A percentile compares a stretch with the other conserved stretches of the same genome.
phyloP scores from a whole-genome alignment of 2,329 filamentous ascomycete genomes.

The Cladosporium cucumerinum region DNA sequence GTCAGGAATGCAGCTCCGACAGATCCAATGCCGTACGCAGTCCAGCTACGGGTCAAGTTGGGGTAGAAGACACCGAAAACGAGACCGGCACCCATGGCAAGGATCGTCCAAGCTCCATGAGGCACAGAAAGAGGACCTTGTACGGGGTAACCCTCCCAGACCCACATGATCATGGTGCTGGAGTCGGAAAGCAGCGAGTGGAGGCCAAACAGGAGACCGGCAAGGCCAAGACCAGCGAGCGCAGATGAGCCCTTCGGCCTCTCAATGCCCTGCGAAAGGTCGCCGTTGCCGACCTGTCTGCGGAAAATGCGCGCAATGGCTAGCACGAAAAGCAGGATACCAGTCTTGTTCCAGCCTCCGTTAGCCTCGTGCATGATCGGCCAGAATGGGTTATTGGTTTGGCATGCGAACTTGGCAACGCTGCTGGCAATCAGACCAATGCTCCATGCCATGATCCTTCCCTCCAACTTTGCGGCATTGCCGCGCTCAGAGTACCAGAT shows the following conservation, averaged over 20 bases:
- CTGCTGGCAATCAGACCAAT: slow-evolving; percentile 81
- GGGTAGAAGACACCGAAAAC: slow-evolving; percentile 72
- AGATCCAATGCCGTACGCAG: slow-evolving; percentile 72
- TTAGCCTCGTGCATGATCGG: slow-evolving; percentile 86
- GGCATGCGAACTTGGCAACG: slow-evolving; percentile 86
- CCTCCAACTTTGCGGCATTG: slow-evolving; percentile 73
- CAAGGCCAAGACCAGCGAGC: slow-evolving; percentile 73
- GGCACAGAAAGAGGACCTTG: slow-evolving; percentile 82
- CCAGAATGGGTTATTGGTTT: slow-evolving; percentile 96
- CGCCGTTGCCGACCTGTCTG: slow-evolving; percentile 12
- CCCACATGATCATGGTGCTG: slow-evolving; percentile 98
- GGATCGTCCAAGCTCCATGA: slow-evolving; percentile 83
- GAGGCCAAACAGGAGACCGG: slow-evolving; percentile 80
- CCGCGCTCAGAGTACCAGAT: slow-evolving; percentile 75
- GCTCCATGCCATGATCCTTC: slow-evolving; percentile 74
- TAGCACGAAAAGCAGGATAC: slow-evolving; percentile 70
- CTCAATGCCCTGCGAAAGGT: slow-evolving; percentile 46
- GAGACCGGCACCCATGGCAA: slow-evolving; percentile 81
- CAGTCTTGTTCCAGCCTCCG: slow-evolving; percentile 87
- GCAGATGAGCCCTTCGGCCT: slow-evolving; percentile 64
- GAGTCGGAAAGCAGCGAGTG: slow-evolving; percentile 94
- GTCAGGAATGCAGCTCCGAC: slow-evolving; percentile 77
- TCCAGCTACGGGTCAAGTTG: slow-evolving; percentile 70
- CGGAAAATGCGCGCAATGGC: slow-evolving; percentile 65
- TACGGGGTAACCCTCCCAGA: slow-evolving; percentile 93